These are phyloP conservation scores for Microbotryum scabiosae DNA, from an alignment of 1,284 basidiomycete genomes.

Conservation along the genomic window DNA sequence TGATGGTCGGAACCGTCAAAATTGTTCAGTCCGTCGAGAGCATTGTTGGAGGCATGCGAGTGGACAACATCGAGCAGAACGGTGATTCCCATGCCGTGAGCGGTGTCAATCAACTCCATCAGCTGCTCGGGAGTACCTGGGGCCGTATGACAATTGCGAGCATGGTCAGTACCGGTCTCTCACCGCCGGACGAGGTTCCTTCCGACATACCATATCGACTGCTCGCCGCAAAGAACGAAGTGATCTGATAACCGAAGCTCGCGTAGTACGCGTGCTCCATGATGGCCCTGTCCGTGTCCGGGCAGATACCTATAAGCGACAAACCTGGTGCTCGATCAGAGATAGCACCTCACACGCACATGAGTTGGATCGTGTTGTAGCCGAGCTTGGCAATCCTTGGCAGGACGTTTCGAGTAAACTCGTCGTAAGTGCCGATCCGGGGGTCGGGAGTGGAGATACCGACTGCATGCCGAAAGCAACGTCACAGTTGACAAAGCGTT, in stretches of 20 bases:
- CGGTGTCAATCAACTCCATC: constrained; percentile 88
- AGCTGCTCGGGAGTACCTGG: constrained; percentile 78
- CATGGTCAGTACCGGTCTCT: too few relatives aligned
- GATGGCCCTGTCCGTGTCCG: constrained; percentile 44
- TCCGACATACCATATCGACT: constrained; percentile 61
- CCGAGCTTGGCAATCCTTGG: constrained; percentile 83
- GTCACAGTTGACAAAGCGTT: too few relatives aligned
- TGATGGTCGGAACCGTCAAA: constrained; percentile 94
- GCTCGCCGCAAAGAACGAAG: constrained; percentile 94
- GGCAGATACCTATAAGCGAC: background rate
- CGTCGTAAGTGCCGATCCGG: constrained; percentile 87
- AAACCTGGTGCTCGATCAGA: constrained; percentile 63
- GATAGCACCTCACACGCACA: constrained; percentile 54
- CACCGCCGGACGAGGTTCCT: too few relatives aligned
- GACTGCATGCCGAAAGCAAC: constrained; percentile 45
- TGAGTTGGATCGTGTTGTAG: constrained; percentile 94
- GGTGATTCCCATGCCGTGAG: constrained; percentile 83
- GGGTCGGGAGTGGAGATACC: constrained; percentile 86
- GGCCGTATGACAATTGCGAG: background rate
- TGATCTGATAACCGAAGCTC: constrained; percentile 97
- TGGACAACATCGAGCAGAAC: constrained; percentile 95
- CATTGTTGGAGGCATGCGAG: constrained; percentile 96
- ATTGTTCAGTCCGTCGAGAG: constrained; percentile 86
- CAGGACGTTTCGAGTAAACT: constrained; percentile 78
- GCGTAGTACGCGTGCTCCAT: constrained; percentile 99